Percentiles rank a stretch among this genome's conserved stretches.
Evolutionary conservation across 139 green algal genomes (phyloP).

Genomic region (Prasinococcaceae sp.): DNA sequence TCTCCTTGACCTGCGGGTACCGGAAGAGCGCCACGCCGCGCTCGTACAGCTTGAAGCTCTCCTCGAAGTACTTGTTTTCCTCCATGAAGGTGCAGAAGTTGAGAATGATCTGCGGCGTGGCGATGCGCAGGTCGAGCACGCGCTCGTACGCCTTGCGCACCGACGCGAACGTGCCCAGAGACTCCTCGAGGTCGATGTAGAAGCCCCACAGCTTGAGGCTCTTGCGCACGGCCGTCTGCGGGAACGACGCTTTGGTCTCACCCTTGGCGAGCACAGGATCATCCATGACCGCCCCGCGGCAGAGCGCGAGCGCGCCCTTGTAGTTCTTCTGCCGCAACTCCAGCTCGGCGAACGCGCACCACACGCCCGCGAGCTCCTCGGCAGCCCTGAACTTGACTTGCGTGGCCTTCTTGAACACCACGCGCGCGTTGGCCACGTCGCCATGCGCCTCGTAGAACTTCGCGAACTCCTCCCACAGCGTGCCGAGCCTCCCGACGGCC

Average conservation of each 20-base stretch:
- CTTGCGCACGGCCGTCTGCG: slow-evolving; percentile 60
- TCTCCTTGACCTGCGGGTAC: slow-evolving; percentile 85
- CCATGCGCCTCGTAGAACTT: slow-evolving; percentile 92
- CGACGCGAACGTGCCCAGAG: slow-evolving; percentile 68
- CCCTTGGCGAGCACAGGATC: background rate
- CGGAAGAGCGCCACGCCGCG: slow-evolving; percentile 81
- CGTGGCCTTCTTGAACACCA: slow-evolving; percentile 83
- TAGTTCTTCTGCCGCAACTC: slow-evolving; percentile 88
- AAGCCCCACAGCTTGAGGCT: slow-evolving; percentile 67
- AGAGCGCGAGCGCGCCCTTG: slow-evolving; percentile 59
- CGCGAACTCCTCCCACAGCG: slow-evolving; percentile 82
- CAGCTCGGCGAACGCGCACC: slow-evolving; percentile 92
- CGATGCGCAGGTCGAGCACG: slow-evolving; percentile 79
- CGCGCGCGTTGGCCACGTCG: slow-evolving; percentile 71
- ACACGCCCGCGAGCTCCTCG: slow-evolving; percentile 88
- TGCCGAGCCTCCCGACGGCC: slow-evolving; percentile 24
- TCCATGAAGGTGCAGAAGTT: slow-evolving; percentile 56
- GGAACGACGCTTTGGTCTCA: background rate
- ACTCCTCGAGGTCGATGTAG: slow-evolving; percentile 87
- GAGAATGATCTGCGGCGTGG: slow-evolving; percentile 90
- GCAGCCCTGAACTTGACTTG: slow-evolving; percentile 69
- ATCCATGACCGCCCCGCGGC: no score
- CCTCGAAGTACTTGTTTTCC: slow-evolving; percentile 87
- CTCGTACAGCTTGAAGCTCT: slow-evolving; percentile 90
- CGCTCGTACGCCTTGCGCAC: slow-evolving; percentile 60